These are phyloP conservation scores for Sideroxylon spinosum DNA, from an alignment of 179 eudicot genomes.

Conservation along the genomic window DNA sequence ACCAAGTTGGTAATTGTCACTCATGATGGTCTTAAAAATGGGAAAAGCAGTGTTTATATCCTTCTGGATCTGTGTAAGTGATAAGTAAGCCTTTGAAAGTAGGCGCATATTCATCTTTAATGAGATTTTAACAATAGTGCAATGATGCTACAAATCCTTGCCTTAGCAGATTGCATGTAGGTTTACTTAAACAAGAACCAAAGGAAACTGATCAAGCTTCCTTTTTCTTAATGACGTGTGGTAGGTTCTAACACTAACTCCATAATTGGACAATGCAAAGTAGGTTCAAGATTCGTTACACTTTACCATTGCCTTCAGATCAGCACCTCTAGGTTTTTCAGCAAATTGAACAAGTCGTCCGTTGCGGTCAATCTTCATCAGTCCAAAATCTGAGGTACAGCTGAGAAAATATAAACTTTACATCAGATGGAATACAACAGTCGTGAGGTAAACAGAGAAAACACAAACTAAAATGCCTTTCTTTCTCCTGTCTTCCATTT, in stretches of 20 bases:
- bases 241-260: not conserved
- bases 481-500: too few species aligned
- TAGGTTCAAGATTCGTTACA: not conserved
- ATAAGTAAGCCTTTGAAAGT: not conserved
- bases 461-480: too few species aligned
- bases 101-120: not conserved
- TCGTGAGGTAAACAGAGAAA: too few species aligned
- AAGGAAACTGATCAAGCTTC: not conserved
- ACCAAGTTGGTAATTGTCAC: not conserved
- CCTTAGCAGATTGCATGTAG: not conserved
- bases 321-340: slow-evolving; percentile 69
- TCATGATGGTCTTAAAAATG: not conserved
- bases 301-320: slow-evolving; percentile 66
- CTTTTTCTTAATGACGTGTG: not conserved
- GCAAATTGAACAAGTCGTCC: slow-evolving; percentile 61
- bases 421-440: too few species aligned
- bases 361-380: slow-evolving; percentile 65
- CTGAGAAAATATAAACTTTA: slow-evolving; percentile 27
- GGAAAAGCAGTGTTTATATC: not conserved
- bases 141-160: not conserved
- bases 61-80: not conserved
- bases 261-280: not conserved
- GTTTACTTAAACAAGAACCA: not conserved
- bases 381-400: slow-evolving; percentile 74
- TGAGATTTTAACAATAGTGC: not conserved